Base-by-base conservation (phyloP, 129 eudicot species). In the Deinandra increscens region DNA sequence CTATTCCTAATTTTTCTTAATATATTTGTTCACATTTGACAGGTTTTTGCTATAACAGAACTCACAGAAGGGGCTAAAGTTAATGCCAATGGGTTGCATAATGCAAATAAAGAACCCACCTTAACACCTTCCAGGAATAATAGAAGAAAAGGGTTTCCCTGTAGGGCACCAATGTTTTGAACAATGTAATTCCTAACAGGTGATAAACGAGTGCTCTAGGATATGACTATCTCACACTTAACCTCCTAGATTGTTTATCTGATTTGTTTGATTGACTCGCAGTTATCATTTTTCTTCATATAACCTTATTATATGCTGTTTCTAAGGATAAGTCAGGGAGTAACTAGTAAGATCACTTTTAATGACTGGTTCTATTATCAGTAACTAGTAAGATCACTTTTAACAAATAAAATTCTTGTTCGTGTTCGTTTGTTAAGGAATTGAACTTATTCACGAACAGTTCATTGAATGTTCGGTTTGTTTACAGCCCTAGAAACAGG, bases 91-190 rank as follows among this genome's bases (percentile, higher is more conserved):
- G 66, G 10, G 39, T 3, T 29, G 26, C 38, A 14, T 9, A 50
- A 23, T 6, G 45, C 42, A 4, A 10, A 31, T 7, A 44, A 53
- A 71, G 48, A 20, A 1, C 23, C 58, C 34, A 22, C 56, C 1
- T 13, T 18, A 50, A 23, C 72, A 38, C 45, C 76, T 48, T 29
- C 74, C 22, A 83, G 62, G 61, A 76, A 56, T 6, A 79, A 75
- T 15, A 75, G 50, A 51, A 68, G 87, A 23, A 83, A 83, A 64
- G 84, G 79, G 66, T 12, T 79, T 55, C 70, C 87, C 6, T 9
- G 37, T 5, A 83, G 84, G 71, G 79, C 87, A 1, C 84, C 87
- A 38, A 20, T 83, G 62, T 79, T 71, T 41, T 82, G 68, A 82
- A 60, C 19, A 9, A 15, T 55, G 17, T 46, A 48, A 37, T 9